phyloP scores from a whole-genome alignment of 2,329 filamentous ascomycete species.

The Boeremia exigua region DNA sequence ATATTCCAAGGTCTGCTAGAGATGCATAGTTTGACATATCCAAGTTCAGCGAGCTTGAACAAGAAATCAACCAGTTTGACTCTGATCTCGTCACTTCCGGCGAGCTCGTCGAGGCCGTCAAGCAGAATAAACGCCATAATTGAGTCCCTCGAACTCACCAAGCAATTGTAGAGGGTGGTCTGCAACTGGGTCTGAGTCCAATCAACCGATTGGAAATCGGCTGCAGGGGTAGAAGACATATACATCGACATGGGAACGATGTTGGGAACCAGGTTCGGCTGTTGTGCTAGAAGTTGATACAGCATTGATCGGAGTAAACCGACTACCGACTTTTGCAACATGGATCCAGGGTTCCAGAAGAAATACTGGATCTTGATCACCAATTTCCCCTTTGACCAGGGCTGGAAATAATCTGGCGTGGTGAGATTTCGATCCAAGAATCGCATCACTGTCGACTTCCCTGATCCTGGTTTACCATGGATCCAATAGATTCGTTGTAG shows the following conservation, averaged over 20 bases:
- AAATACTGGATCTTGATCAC: conserved; percentile 21
- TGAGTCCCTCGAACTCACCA: no score
- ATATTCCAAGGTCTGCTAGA: conserved; percentile 50
- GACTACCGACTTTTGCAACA: conserved; percentile 22
- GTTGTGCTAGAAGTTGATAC: conserved; percentile 24
- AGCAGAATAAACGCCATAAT: conserved; percentile 22
- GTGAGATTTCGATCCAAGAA: conserved; percentile 12
- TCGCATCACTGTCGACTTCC: conserved; percentile 53
- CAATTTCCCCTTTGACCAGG: background rate
- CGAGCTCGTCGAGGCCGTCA: conserved; percentile 58
- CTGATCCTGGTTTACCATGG: conserved; percentile 37
- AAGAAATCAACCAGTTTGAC: conserved; percentile 51
- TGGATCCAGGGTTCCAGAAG: conserved; percentile 27
- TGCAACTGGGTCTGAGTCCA: background rate
- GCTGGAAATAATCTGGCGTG: conserved; percentile 22
- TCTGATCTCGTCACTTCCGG: conserved; percentile 47
- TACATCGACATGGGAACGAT: background rate
- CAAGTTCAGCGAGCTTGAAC: conserved; percentile 29
- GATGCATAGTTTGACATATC: background rate
- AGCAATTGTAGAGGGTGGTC: background rate
- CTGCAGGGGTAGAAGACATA: no score
- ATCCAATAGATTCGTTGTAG: conserved; percentile 37
- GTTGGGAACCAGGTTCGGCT: conserved; percentile 6
- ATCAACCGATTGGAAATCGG: no score
- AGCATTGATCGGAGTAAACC: conserved; percentile 33